phyloP scores from a whole-genome alignment of 2,329 filamentous ascomycete genomes.

The Trichoderma breve region DNA sequence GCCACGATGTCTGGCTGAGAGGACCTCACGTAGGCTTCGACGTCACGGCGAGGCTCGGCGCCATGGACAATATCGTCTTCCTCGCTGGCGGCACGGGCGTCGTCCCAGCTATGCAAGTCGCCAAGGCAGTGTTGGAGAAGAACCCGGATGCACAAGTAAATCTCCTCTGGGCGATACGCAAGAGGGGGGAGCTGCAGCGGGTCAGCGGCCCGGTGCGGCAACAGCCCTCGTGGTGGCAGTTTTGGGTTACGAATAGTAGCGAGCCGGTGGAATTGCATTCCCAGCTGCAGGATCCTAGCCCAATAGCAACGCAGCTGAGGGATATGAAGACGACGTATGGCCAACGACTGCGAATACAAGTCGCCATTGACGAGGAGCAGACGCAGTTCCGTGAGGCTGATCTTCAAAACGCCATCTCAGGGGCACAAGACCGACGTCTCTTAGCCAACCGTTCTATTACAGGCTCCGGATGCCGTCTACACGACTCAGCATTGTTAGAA shows the following conservation, averaged over 20 bases:
- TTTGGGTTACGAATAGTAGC: slow-evolving; percentile 24
- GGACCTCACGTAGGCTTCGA: slow-evolving; percentile 73
- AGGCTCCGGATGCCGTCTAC: slow-evolving; percentile 28
- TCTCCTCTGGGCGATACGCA: slow-evolving; percentile 77
- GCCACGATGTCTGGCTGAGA: slow-evolving; percentile 68
- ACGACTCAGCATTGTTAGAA: slow-evolving; percentile 33
- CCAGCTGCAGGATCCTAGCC: slow-evolving; percentile 34
- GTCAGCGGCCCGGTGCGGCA: slow-evolving; percentile 1
- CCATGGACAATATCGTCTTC: slow-evolving; percentile 62
- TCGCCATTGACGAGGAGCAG: slow-evolving; percentile 80
- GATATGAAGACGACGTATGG: slow-evolving; percentile 58
- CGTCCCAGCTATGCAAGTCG: slow-evolving; percentile 82
- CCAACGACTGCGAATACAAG: slow-evolving; percentile 61
- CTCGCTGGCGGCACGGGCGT: slow-evolving; percentile 91
- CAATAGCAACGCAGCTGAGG: slow-evolving; percentile 62
- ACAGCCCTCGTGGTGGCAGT: slow-evolving; percentile 28
- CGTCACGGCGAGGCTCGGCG: slow-evolving; percentile 36
- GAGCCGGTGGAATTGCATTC: slow-evolving; percentile 23
- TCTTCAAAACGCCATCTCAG: slow-evolving; percentile 40
- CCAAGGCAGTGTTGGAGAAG: slow-evolving; percentile 56
- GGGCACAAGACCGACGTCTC: background rate
- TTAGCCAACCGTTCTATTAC: background rate
- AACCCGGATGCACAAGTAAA: slow-evolving; percentile 46
- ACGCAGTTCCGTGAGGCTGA: slow-evolving; percentile 58
- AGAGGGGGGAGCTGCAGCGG: slow-evolving; percentile 53